Evolutionary conservation across 345 rosid genomes (phyloP).

Genomic region (Clausena lansium): DNA sequence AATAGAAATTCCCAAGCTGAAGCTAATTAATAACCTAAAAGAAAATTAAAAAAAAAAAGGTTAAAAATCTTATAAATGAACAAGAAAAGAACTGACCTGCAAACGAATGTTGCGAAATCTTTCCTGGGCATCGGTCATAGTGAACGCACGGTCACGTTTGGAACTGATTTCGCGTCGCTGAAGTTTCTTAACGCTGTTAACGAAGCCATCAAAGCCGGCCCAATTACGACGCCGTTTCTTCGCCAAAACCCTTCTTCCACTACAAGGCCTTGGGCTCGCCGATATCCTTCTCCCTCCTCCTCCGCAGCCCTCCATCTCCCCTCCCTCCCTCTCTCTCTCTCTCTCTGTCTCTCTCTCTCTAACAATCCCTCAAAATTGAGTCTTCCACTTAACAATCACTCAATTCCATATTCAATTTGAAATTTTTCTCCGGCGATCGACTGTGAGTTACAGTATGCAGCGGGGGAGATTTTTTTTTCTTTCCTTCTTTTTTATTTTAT

Average conservation of each 20-base stretch:
- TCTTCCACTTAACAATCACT: neutral
- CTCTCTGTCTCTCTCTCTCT: slow-evolving; percentile 6
- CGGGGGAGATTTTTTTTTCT: neutral
- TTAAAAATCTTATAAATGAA: neutral
- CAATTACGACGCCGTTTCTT: slow-evolving; percentile 49
- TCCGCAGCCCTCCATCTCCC: slow-evolving; percentile 25
- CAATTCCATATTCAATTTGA: neutral
- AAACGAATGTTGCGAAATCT: slow-evolving; percentile 85
- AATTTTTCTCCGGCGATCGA: neutral
- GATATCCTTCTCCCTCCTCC: slow-evolving; percentile 45
- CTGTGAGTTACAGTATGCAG: neutral
- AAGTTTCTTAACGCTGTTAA: slow-evolving; percentile 80
- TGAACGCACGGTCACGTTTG: slow-evolving; percentile 70
- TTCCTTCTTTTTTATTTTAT: neutral
- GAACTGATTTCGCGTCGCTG: slow-evolving; percentile 82
- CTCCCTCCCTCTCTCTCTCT: slow-evolving; percentile 3
- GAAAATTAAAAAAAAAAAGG: neutral
- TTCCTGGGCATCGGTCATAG: slow-evolving; percentile 77
- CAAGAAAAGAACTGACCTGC: slow-evolving; percentile 35
- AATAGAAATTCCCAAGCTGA: neutral
- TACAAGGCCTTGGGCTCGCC: slow-evolving; percentile 59
- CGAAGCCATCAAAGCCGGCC: slow-evolving; percentile 46
- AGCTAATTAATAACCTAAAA: neutral
- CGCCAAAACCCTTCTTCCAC: slow-evolving; percentile 55
- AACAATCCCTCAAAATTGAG: neutral